Evolutionary conservation across 345 rosid genomes (phyloP).

Genomic region (Salix dunnii): DNA sequence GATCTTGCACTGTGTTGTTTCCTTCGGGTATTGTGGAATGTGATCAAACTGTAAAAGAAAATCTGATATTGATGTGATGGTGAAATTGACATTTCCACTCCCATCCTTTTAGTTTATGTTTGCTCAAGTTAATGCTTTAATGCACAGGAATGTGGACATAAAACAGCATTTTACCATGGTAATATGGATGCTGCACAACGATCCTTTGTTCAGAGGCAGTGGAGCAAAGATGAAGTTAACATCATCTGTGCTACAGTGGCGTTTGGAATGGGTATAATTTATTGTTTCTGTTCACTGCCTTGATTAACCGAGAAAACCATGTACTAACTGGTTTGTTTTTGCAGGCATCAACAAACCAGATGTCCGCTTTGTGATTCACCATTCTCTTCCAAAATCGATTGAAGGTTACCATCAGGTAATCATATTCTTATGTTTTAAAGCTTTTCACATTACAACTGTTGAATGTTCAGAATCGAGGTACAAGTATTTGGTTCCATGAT

Average conservation of each 20-base stretch:
- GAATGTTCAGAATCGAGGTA: not conserved
- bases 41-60: not conserved
- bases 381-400: slow-evolving; percentile 95
- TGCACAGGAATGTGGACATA: slow-evolving; percentile 81
- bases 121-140: slow-evolving; percentile 11
- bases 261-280: slow-evolving; percentile 91
- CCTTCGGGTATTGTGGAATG: not conserved
- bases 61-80: not conserved
- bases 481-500: not conserved
- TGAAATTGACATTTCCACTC: slow-evolving; percentile 4
- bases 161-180: slow-evolving; percentile 96
- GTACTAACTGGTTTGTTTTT: slow-evolving; percentile 22
- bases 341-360: slow-evolving; percentile 98
- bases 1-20: too few species aligned
- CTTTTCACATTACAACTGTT: not conserved
- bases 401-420: slow-evolving; percentile 99
- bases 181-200: slow-evolving; percentile 84
- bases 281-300: slow-evolving; percentile 18
- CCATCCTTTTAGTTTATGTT: slow-evolving; percentile 2
- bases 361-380: slow-evolving; percentile 98
- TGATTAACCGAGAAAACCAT: slow-evolving; percentile 12
- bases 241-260: slow-evolving; percentile 98
- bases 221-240: slow-evolving; percentile 99
- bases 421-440: slow-evolving; percentile 2
- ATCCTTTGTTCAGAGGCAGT: slow-evolving; percentile 75